Percentiles rank a stretch among this genome's conserved stretches.
Conservation (phyloP, 2,329 filamentous ascomycete genomes). For the Aspergillus eucalypticola region DNA sequence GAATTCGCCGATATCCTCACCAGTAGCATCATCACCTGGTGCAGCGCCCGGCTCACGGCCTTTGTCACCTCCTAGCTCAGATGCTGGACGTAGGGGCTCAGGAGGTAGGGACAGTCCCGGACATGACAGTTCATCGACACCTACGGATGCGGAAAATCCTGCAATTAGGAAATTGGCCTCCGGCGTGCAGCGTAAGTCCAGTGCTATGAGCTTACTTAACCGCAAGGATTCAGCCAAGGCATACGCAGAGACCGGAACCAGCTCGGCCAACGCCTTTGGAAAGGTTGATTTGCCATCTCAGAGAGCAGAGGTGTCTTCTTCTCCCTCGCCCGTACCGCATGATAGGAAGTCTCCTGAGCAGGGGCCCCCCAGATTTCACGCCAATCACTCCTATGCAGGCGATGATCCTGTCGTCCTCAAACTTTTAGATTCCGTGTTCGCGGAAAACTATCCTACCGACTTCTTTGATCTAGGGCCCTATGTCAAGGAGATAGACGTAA, state of each 20-base stretch:
- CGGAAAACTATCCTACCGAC: slow-evolving; percentile 62
- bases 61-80: slow-evolving; percentile 37
- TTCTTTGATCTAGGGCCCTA: slow-evolving; percentile 72
- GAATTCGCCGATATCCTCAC: slow-evolving; percentile 33
- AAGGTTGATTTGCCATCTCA: slow-evolving; percentile 59
- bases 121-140: slow-evolving; percentile 32
- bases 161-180: slow-evolving; percentile 29
- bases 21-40: slow-evolving; percentile 39
- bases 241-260: slow-evolving; percentile 64
- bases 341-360: slow-evolving; percentile 29
- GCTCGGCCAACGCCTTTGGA: slow-evolving; percentile 64
- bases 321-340: slow-evolving; percentile 39
- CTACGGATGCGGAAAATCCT: slow-evolving; percentile 33
- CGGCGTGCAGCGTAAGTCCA: slow-evolving; percentile 47
- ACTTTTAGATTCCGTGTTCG: slow-evolving; percentile 81
- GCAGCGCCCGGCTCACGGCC: slow-evolving; percentile 32
- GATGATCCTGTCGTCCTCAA: slow-evolving; percentile 65
- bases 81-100: slow-evolving; percentile 36
- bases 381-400: slow-evolving; percentile 81
- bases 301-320: slow-evolving; percentile 38
- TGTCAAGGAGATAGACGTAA: slow-evolving; percentile 65
- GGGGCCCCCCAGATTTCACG: slow-evolving; percentile 52
- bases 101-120: slow-evolving; percentile 27
- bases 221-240: slow-evolving; percentile 61
- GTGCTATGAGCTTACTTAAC: slow-evolving; percentile 62